A percentile compares a stretch with the other conserved stretches of the same genome.
Conservation (phyloP, 2,329 filamentous ascomycete species). For the Tolypocladium ophioglossoides region DNA sequence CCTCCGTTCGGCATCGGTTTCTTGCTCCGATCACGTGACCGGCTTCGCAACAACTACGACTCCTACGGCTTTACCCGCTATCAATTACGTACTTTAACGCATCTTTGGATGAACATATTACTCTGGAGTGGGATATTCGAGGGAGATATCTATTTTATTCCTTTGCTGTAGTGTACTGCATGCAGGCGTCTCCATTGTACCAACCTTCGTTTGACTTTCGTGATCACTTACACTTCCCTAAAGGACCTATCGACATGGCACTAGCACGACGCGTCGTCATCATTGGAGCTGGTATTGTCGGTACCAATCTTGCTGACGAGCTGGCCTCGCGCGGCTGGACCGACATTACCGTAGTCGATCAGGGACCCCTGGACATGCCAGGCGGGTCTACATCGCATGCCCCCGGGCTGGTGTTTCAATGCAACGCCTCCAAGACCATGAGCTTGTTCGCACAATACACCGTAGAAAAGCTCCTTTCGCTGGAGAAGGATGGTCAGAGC, state of each 20-base stretch:
- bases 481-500: constrained; percentile 23
- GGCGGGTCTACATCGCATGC: constrained; percentile 57
- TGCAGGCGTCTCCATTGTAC: not conserved
- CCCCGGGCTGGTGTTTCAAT: constrained; percentile 54
- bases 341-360: constrained; percentile 54
- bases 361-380: constrained; percentile 51
- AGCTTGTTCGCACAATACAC: constrained; percentile 50
- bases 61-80: not conserved
- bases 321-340: constrained; percentile 51
- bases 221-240: not conserved
- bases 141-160: not conserved
- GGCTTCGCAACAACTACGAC: not conserved
- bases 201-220: not conserved
- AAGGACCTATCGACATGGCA: not conserved
- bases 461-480: constrained; percentile 44
- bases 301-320: constrained; percentile 54
- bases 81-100: not conserved
- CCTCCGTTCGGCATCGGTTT: not conserved
- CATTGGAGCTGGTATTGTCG: constrained; percentile 54
- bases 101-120: not conserved
- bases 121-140: not conserved
- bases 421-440: constrained; percentile 46
- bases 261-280: constrained; percentile 39
- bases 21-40: not conserved
- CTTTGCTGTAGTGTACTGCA: not conserved